phyloP scores from a whole-genome alignment of 148 eudicot genomes.

The Amaranthus hypochondriacus region DNA sequence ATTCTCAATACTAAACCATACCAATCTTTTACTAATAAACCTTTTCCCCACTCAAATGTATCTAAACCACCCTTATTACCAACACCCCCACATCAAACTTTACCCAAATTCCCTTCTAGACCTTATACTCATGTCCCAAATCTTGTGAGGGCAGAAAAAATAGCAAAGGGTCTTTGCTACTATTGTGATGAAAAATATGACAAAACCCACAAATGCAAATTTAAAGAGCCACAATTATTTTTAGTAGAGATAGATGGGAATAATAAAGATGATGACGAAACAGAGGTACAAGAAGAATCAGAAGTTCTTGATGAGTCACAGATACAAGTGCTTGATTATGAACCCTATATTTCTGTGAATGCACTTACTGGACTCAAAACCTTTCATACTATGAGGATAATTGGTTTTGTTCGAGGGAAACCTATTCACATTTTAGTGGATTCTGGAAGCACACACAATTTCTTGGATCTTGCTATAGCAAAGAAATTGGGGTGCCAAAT shows the following conservation, averaged over 20 bases:
- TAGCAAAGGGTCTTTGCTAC: background rate
- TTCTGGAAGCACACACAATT: slow-evolving; percentile 7
- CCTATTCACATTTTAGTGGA: background rate
- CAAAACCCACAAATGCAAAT: background rate
- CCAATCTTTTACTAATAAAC: too few relatives aligned
- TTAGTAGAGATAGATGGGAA: background rate
- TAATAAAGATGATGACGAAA: background rate
- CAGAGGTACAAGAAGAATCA: background rate
- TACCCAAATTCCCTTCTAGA: too few relatives aligned
- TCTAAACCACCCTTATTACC: too few relatives aligned
- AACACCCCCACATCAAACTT: too few relatives aligned
- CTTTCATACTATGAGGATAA: background rate
- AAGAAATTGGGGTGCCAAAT: background rate
- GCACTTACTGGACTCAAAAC: background rate
- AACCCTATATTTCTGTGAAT: slow-evolving; percentile 5
- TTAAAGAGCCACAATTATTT: background rate
- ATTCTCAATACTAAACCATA: too few relatives aligned
- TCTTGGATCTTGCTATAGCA: background rate
- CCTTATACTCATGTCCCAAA: background rate
- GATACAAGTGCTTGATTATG: background rate
- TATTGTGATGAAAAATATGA: background rate
- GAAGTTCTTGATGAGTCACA: background rate
- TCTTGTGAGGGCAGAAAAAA: background rate
- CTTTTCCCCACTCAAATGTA: too few relatives aligned
- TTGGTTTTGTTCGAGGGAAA: background rate